Evolutionary conservation across 371 early-diverging fungal genomes (phyloP).

Genomic region (Quaeritorhiza haematococci): DNA sequence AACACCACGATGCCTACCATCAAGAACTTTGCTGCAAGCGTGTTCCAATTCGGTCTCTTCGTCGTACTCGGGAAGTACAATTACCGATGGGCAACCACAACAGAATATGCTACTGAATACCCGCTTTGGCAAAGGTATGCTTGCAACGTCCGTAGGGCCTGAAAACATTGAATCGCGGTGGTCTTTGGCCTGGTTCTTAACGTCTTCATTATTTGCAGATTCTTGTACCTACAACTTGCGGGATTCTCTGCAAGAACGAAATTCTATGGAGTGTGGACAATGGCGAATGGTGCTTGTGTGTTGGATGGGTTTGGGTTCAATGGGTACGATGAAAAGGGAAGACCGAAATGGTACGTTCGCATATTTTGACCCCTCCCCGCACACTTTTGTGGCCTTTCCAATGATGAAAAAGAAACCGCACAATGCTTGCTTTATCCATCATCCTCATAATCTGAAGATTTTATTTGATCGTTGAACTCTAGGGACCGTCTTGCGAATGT

Average conservation of each 20-base stretch:
- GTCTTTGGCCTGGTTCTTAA: background rate
- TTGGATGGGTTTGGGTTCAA: slow-evolving; percentile 80
- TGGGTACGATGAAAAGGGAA: slow-evolving; percentile 48
- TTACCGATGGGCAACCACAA: slow-evolving; percentile 12
- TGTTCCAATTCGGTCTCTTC: slow-evolving; percentile 11
- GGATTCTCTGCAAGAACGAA: slow-evolving; percentile 68
- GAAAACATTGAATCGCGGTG: background rate
- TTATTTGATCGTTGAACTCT: no score
- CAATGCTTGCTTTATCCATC: no score
- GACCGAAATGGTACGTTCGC: background rate
- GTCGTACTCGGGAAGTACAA: slow-evolving; percentile 12
- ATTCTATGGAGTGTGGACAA: slow-evolving; percentile 81
- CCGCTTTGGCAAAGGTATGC: slow-evolving; percentile 10
- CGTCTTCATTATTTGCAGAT: slow-evolving; percentile 15
- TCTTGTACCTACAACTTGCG: slow-evolving; percentile 57
- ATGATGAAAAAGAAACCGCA: no score
- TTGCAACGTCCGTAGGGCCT: background rate
- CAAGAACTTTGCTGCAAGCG: slow-evolving; percentile 14
- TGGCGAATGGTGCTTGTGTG: slow-evolving; percentile 82
- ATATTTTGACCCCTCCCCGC: no score
- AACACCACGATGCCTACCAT: slow-evolving; percentile 23
- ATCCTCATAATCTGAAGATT: no score
- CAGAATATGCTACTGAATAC: slow-evolving; percentile 4
- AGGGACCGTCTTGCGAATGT: slow-evolving; percentile 67
- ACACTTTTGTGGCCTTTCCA: no score